Percentiles rank a stretch among this genome's conserved stretches.
These are phyloP conservation scores for Potentilla sterilis DNA, from an alignment of 306 rosid species.

Conservation along the genomic window DNA sequence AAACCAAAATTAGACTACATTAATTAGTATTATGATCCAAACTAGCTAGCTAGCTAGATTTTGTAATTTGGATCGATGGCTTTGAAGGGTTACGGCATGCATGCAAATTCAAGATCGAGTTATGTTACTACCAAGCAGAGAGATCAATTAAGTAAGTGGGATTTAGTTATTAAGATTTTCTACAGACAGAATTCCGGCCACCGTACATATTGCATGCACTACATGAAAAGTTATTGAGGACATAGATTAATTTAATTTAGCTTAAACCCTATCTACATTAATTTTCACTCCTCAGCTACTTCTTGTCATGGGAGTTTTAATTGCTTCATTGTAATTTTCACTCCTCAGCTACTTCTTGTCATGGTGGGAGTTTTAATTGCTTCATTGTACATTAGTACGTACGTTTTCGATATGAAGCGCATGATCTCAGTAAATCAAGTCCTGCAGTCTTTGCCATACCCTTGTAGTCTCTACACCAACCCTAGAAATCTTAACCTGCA, in stretches of 20 bases:
- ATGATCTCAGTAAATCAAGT: conserved; percentile 24
- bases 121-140: neutral
- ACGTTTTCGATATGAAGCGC: neutral
- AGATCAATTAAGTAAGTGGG: neutral
- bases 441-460: conserved; percentile 48
- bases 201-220: neutral
- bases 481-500: conserved; percentile 61
- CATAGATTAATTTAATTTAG: neutral
- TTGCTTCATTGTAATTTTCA: neutral
- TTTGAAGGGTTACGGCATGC: no score
- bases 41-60: no score
- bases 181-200: neutral
- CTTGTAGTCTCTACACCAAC: conserved; percentile 64
- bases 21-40: no score
- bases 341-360: neutral
- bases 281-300: neutral
- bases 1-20: no score
- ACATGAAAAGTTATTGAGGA: neutral
- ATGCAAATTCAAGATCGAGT: no score
- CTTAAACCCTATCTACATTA: neutral
- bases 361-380: no score
- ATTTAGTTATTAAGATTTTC: neutral
- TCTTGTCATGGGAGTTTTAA: no score
- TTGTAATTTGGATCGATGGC: no score
- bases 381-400: no score